Evolutionary conservation across 768 basidiomycete genomes (phyloP).

Genomic region (Mycena vitilis): DNA sequence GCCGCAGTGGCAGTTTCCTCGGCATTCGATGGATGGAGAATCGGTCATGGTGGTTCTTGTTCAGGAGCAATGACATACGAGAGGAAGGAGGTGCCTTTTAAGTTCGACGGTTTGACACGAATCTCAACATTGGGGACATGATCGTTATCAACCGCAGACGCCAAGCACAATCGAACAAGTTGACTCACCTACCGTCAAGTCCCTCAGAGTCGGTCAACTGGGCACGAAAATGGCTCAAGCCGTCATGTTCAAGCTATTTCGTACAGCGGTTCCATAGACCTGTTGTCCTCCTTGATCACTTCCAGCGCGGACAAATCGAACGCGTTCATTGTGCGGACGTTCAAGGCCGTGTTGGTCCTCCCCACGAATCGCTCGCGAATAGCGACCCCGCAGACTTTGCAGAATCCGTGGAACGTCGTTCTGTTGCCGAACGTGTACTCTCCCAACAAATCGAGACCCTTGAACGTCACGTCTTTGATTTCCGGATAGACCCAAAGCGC

Average conservation of each 20-base stretch:
- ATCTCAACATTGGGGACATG: too few species aligned
- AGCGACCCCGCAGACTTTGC: constrained; percentile 15
- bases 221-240: too few species aligned
- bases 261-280: neutral
- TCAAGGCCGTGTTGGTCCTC: constrained; percentile 1
- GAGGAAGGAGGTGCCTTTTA: too few species aligned
- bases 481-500: constrained; percentile 18
- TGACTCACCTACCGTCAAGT: too few species aligned
- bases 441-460: constrained; percentile 1
- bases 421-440: constrained; percentile 17
- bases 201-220: too few species aligned
- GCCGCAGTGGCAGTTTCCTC: constrained; percentile 34
- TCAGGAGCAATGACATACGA: neutral
- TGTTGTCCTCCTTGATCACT: constrained; percentile 1
- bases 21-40: constrained; percentile 20
- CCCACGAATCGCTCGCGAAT: constrained; percentile 1
- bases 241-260: neutral
- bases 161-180: too few species aligned
- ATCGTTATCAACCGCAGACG: too few species aligned
- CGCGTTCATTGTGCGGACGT: constrained; percentile 24
- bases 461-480: neutral
- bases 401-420: constrained; percentile 15
- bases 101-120: too few species aligned
- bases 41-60: constrained; percentile 12
- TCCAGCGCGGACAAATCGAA: constrained; percentile 5